phyloP scores from a whole-genome alignment of 495 filamentous ascomycete species.

The Parmelia sp. region DNA sequence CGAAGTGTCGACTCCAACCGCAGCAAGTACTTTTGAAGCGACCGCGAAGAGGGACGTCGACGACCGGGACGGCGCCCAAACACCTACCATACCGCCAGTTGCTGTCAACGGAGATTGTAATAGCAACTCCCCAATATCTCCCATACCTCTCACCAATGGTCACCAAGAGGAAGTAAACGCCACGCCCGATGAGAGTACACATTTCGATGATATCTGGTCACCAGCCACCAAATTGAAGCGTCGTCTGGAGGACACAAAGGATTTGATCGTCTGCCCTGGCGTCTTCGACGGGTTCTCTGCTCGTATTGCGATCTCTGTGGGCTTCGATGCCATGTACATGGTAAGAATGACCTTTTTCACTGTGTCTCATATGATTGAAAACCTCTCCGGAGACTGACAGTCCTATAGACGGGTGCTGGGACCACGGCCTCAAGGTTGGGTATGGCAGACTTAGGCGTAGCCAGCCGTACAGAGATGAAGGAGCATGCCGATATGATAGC shows the following conservation, averaged over 20 bases:
- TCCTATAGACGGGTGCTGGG: conserved; percentile 57
- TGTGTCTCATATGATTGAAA: not conserved
- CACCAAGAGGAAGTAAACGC: too few relatives aligned
- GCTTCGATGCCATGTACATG: conserved; percentile 62
- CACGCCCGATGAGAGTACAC: not conserved
- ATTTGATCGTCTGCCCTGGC: conserved; percentile 53
- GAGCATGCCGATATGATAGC: conserved; percentile 61
- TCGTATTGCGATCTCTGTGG: conserved; percentile 52
- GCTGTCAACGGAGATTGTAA: not conserved
- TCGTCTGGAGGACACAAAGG: conserved; percentile 32
- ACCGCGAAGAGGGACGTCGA: not conserved
- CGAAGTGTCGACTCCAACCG: too few relatives aligned
- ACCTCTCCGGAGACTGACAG: conserved; percentile 6
- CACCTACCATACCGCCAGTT: not conserved
- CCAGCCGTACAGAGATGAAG: conserved; percentile 57
- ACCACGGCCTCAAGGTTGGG: conserved; percentile 58
- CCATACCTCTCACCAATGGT: not conserved
- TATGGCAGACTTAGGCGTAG: conserved; percentile 60
- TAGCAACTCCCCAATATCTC: too few relatives aligned
- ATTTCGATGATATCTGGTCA: conserved; percentile 8
- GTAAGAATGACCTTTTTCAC: conserved; percentile 28
- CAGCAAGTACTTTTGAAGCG: too few relatives aligned
- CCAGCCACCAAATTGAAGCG: conserved; percentile 35
- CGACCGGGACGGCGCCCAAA: not conserved
- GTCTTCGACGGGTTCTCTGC: conserved; percentile 69